These are phyloP conservation scores for Panus rudis DNA, from an alignment of 768 basidiomycete genomes.

Conservation along the genomic window DNA sequence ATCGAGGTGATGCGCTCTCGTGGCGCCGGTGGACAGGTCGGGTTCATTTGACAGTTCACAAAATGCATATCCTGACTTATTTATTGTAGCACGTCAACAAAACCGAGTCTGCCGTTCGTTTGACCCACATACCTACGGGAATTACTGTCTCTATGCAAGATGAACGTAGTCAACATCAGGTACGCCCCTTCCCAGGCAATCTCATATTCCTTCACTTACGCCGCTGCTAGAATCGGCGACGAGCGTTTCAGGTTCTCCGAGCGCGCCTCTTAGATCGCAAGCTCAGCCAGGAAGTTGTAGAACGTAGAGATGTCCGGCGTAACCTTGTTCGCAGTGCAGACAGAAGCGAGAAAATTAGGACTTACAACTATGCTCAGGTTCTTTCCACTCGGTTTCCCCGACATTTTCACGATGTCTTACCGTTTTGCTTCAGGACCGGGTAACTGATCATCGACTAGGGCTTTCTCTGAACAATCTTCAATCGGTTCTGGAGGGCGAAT, in stretches of 20 bases:
- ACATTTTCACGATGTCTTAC: background rate
- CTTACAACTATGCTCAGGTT: constrained; percentile 91
- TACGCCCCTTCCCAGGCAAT: constrained; percentile 24
- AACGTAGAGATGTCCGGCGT: constrained; percentile 60
- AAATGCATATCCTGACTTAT: background rate
- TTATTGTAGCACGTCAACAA: constrained; percentile 86
- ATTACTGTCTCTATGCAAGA: constrained; percentile 98
- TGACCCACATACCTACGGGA: constrained; percentile 89
- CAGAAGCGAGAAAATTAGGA: constrained; percentile 90
- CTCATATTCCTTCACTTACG: background rate
- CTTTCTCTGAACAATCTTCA: constrained; percentile 63
- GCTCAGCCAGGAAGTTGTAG: constrained; percentile 60
- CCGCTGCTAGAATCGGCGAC: constrained; percentile 68
- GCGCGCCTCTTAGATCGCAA: constrained; percentile 82
- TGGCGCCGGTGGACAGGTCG: constrained; percentile 94
- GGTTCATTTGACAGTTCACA: constrained; percentile 7
- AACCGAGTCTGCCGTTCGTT: constrained; percentile 94
- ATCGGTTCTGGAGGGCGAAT: constrained; percentile 61
- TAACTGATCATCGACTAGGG: constrained; percentile 89
- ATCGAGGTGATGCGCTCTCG: constrained; percentile 93
- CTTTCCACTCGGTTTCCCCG: constrained; percentile 7
- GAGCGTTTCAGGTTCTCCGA: constrained; percentile 85
- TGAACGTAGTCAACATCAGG: constrained; percentile 92
- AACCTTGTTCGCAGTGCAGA: constrained; percentile 77
- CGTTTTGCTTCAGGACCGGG: constrained; percentile 60